These are phyloP conservation scores for Cymodocea nodosa DNA, from an alignment of 116 monocot species.

Conservation along the genomic window DNA sequence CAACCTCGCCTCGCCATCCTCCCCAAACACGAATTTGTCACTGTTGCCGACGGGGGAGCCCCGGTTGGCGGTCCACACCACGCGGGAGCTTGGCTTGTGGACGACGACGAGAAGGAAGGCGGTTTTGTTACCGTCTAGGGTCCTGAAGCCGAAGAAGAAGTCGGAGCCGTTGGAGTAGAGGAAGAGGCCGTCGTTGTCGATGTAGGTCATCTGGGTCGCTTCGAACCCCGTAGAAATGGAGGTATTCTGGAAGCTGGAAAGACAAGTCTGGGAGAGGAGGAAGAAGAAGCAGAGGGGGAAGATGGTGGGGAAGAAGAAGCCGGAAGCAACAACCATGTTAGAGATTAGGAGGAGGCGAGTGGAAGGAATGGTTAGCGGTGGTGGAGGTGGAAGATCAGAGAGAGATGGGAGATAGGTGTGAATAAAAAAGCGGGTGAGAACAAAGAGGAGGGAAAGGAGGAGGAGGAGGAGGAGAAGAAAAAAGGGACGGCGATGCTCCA, in stretches of 20 bases:
- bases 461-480: no score
- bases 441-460: no score
- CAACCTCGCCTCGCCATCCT: conserved; percentile 9
- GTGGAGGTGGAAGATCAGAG: background rate
- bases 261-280: background rate
- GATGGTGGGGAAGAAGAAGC: background rate
- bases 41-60: conserved; percentile 9
- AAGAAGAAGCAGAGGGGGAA: background rate
- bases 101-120: conserved; percentile 13
- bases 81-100: conserved; percentile 2
- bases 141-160: conserved; percentile 25
- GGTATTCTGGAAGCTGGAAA: conserved; percentile 4
- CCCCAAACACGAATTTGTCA: conserved; percentile 14
- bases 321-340: background rate
- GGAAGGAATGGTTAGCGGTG: background rate
- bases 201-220: conserved; percentile 15
- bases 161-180: conserved; percentile 15
- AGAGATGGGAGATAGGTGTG: no score
- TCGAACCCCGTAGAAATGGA: conserved; percentile 7
- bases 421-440: no score
- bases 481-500: no score
- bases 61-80: conserved; percentile 28
- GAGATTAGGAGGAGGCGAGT: background rate
- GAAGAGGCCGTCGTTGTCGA: conserved; percentile 24
- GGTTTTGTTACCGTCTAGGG: conserved; percentile 4